Evolutionary conservation across 352 stramenopile species (phyloP).

Genomic region (Phytophthora boehmeriae): DNA sequence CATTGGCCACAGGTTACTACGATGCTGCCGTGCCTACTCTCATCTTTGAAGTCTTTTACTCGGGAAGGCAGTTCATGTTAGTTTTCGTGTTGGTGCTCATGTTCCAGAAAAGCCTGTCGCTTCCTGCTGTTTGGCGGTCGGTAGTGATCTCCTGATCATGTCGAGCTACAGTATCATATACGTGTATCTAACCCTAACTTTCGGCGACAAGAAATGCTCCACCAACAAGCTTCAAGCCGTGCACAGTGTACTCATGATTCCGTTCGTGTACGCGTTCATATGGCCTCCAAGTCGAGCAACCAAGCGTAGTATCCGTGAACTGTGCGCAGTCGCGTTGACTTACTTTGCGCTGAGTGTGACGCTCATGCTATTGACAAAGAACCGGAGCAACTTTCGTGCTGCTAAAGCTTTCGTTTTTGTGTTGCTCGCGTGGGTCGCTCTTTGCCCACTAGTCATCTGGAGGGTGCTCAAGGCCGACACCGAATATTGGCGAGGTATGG

Average conservation of each 20-base stretch:
- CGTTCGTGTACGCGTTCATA: constrained; percentile 40
- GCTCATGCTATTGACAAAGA: constrained; percentile 25
- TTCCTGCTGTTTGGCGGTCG: constrained; percentile 36
- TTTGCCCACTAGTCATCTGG: constrained; percentile 49
- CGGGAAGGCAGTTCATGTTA: constrained; percentile 41
- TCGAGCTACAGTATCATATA: constrained; percentile 35
- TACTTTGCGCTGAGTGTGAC: constrained; percentile 24
- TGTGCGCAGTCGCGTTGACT: constrained; percentile 29
- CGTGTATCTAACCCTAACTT: constrained; percentile 18
- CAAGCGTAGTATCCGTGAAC: constrained; percentile 35
- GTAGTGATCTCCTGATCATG: constrained; percentile 30
- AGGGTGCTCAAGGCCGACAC: constrained; percentile 52
- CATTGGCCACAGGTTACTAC: constrained; percentile 28
- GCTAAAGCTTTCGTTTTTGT: constrained; percentile 20
- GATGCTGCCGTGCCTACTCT: constrained; percentile 20
- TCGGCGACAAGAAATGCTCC: constrained; percentile 21
- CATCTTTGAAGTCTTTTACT: constrained; percentile 34
- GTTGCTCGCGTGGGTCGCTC: constrained; percentile 22
- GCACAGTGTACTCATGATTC: constrained; percentile 18
- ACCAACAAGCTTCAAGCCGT: constrained; percentile 16
- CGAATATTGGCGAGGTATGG: constrained; percentile 51
- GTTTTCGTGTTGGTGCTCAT: constrained; percentile 46
- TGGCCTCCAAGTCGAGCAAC: constrained; percentile 36
- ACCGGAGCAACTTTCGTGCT: constrained; percentile 16
- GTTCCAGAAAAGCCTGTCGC: constrained; percentile 54